phyloP scores from a whole-genome alignment of 2,329 filamentous ascomycete species.

The Aspergillus udagawae region DNA sequence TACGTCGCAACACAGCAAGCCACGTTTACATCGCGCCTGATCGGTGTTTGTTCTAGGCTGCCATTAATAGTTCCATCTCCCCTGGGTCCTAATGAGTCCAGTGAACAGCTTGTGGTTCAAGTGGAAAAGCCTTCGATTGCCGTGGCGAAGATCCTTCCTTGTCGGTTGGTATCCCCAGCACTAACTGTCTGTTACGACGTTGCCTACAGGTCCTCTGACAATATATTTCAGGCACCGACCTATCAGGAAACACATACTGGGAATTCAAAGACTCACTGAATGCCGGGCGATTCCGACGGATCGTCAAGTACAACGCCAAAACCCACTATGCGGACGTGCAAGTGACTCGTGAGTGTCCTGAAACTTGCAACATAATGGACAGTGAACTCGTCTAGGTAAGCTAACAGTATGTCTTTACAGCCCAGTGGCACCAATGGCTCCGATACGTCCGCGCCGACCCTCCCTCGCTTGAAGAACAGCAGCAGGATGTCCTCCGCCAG shows the following conservation, averaged over 20 bases:
- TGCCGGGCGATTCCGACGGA: slow-evolving; percentile 52
- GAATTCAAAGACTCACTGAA: slow-evolving; percentile 60
- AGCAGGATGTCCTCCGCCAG: slow-evolving; percentile 54
- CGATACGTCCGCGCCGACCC: slow-evolving; percentile 56
- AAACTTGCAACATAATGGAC: neutral
- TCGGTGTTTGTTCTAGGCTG: neutral
- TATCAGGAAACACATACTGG: slow-evolving; percentile 64
- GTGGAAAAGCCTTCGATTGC: slow-evolving; percentile 60
- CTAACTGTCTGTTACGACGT: neutral
- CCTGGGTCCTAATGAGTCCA: slow-evolving; percentile 30
- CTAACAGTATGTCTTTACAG: slow-evolving; percentile 27
- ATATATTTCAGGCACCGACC: slow-evolving; percentile 50
- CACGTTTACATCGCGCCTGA: neutral
- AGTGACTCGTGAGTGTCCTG: slow-evolving; percentile 48
- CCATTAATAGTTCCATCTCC: neutral
- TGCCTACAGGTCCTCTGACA: slow-evolving; percentile 11
- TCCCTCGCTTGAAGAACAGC: slow-evolving; percentile 57
- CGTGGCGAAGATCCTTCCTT: slow-evolving; percentile 59
- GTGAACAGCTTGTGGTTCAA: slow-evolving; percentile 54
- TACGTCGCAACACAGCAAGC: neutral
- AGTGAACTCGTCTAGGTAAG: neutral
- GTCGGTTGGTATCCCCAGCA: slow-evolving; percentile 42
- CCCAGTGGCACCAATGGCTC: slow-evolving; percentile 67
- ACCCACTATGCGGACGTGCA: slow-evolving; percentile 58
- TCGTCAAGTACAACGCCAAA: slow-evolving; percentile 52